Evolutionary conservation across 768 basidiomycete species (phyloP).

Genomic region (Kwoniella sp.): DNA sequence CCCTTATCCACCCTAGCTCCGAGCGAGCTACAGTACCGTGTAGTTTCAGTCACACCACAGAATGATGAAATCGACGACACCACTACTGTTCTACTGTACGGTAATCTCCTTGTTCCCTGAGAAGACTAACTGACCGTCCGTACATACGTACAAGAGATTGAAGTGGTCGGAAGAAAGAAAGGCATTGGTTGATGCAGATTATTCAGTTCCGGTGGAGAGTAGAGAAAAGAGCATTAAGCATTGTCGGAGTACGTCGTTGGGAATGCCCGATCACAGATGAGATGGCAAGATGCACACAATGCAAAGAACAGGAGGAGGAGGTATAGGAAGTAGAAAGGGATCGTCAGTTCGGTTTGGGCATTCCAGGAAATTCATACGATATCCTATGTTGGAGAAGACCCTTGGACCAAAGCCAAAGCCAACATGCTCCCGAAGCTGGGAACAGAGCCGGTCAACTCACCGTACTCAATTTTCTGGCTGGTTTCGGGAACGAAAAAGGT

Average conservation of each 20-base stretch:
- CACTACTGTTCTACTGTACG: no score
- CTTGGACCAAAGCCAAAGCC: background rate
- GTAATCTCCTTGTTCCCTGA: background rate
- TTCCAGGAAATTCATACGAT: background rate
- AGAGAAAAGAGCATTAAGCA: no score
- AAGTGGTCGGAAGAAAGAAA: background rate
- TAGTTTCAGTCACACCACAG: background rate
- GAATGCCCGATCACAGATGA: background rate
- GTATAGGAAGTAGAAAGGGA: background rate
- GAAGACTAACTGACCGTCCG: background rate
- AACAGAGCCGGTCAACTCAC: background rate
- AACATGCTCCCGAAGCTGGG: background rate
- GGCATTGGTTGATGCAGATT: background rate
- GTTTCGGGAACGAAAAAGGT: background rate
- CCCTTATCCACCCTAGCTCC: background rate
- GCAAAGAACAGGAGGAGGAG: background rate
- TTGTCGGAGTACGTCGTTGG: background rate
- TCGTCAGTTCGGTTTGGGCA: background rate
- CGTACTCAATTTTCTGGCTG: background rate
- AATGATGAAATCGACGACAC: background rate
- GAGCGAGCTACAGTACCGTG: no score
- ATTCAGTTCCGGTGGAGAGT: background rate
- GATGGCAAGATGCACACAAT: background rate
- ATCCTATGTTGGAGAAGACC: background rate
- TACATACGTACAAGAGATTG: background rate